Base-by-base conservation (phyloP, 176 grass and related monocot species). In the Pontederia paniculata region DNA sequence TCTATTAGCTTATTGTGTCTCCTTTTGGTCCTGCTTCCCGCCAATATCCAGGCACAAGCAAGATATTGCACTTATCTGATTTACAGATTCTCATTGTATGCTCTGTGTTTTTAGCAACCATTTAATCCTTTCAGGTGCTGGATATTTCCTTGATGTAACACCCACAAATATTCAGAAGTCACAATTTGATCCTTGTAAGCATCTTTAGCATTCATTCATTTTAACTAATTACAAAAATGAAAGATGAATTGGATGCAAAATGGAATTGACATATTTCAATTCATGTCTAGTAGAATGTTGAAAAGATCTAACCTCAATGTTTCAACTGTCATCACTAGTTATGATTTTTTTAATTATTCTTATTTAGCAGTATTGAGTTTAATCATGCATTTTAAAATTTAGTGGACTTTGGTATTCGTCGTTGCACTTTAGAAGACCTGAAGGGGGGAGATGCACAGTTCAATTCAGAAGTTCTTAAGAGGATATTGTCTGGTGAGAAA, bases 341-440 rank as follows among this genome's bases (percentile, higher is more conserved):
- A 13, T 48, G 17, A 9, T 55, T 54, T 56, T 44, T 12, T n/a
- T n/a, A n/a, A n/a, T n/a, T n/a, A n/a, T 57, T 4, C 17, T 23
- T 10, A 17, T 11, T 25, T 15, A 17, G 8, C 12, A 14, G 7
- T 42, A 11, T 53, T 41, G 17, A 0, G n/a, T 52, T 6, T 72
- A 54, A 72, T 62, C 4, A 7, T 57, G 37, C 76, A 22, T 20
- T 10, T 71, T 23, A 50, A 62, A 45, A 72, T 88, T 0, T 76
- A 98, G 93, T 99, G 94, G 75, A 93, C 72, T 99, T 88, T 85
- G 94, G 87, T 21, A 99, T 93, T 81, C 87, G 78, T 56, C 77
- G 83, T 22, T 99, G 94, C 63, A 88, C 87, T 22, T 19, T 88
- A 19, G 70, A 73, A 74, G 82, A 70, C 74, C 70, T 99, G 21